Evolutionary conservation across 176 grass and related monocot genomes (phyloP).

Genomic region (Zea mays): DNA sequence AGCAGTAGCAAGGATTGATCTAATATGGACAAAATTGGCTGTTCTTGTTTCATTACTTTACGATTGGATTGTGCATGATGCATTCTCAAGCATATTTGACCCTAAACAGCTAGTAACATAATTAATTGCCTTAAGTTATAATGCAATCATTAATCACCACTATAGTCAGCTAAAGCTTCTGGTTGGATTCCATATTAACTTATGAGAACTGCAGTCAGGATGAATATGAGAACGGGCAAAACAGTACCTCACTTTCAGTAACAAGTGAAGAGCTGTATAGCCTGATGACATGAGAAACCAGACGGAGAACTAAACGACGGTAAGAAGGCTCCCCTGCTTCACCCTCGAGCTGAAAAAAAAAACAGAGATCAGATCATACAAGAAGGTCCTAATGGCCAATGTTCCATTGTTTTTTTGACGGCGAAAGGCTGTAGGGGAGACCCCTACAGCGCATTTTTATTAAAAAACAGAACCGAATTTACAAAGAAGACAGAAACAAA

Average conservation of each 20-base stretch:
- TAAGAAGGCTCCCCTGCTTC: conserved; percentile 93
- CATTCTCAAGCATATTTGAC: not conserved
- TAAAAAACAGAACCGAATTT: too few relatives aligned
- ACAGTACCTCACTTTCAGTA: conserved; percentile 93
- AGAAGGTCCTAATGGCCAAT: conserved; percentile 1
- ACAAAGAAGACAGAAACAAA: too few relatives aligned
- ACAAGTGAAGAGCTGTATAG: conserved; percentile 95
- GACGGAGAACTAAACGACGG: conserved; percentile 91
- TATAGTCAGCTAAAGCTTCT: conserved; percentile 10
- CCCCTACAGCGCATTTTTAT: too few relatives aligned
- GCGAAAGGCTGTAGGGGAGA: too few relatives aligned
- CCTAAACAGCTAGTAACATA: not conserved
- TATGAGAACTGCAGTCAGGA: not conserved
- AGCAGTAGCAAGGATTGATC: not conserved
- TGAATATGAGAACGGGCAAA: conserved; percentile 22
- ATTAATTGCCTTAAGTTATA: conserved; percentile 16
- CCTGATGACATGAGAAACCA: conserved; percentile 95
- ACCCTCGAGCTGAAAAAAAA: conserved; percentile 76
- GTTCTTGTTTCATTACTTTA: conserved; percentile 12
- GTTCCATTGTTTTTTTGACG: not conserved
- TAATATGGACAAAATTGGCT: not conserved
- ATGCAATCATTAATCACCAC: conserved; percentile 3
- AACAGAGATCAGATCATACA: conserved; percentile 33
- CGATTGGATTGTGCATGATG: not conserved
- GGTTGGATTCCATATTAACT: conserved; percentile 15